Conservation (phyloP, 441 rosid genomes). For the Erodium chrysanthum region DNA sequence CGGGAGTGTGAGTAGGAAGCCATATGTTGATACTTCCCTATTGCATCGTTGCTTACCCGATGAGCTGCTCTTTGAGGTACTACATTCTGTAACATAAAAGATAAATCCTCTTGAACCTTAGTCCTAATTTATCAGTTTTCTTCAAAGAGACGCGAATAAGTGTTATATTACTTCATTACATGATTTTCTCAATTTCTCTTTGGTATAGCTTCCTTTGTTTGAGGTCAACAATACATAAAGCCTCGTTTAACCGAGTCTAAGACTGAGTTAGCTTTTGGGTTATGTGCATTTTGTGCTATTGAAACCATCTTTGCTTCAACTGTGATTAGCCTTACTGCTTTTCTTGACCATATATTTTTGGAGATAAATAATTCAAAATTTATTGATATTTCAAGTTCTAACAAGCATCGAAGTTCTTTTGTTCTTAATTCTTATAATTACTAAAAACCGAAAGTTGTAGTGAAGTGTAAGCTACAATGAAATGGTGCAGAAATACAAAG, state of each 20-base stretch:
- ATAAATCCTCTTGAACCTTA: too few relatives aligned
- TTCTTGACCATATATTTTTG: not conserved
- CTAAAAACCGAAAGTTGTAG: not conserved
- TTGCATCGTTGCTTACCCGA: conserved; percentile 80
- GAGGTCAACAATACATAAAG: too few relatives aligned
- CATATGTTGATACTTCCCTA: conserved; percentile 53
- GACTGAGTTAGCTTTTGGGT: too few relatives aligned
- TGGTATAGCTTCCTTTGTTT: not conserved
- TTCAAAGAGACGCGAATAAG: too few relatives aligned
- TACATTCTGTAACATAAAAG: not conserved
- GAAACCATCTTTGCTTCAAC: too few relatives aligned
- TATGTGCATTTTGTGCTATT: too few relatives aligned
- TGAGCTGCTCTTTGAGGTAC: conserved; percentile 88
- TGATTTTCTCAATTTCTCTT: too few relatives aligned
- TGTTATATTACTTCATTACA: too few relatives aligned
- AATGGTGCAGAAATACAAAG: not conserved
- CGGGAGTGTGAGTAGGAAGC: conserved; percentile 59
- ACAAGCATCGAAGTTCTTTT: not conserved
- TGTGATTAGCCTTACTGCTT: too few relatives aligned
- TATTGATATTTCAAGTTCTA: not conserved
- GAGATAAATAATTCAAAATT: not conserved
- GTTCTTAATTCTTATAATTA: not conserved
- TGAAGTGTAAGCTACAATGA: not conserved
- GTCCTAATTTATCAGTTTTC: not conserved
- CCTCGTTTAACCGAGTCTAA: too few relatives aligned